Base-by-base conservation (phyloP, 2,329 filamentous ascomycete genomes). In the Piedraia hortae region DNA sequence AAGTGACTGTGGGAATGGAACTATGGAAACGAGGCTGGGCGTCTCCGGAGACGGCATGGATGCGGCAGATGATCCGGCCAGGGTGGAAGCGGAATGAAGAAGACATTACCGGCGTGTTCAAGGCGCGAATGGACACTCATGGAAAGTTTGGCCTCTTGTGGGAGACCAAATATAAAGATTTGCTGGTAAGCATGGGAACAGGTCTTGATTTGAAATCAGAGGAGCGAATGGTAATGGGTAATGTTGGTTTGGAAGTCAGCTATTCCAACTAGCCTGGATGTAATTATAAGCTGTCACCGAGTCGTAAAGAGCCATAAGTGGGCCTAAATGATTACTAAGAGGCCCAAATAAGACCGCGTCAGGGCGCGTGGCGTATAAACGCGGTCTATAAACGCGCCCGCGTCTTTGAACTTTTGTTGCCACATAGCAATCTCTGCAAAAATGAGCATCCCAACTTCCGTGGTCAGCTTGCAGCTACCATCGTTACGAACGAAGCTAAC, bases 151-250 rank as follows among this genome's bases (percentile, higher is more conserved):
- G 78, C 1, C 44, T 93, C 22, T 48, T 93, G 11, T 97, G 85
- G 82, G 82, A 93, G 43, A 80, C 82, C 2, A 60, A 78, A 24
- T 62, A 88, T 27, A 90, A 93, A 50, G 82, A 89, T 33, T 51
- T 97, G 27, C 56, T 97, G 26, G 88, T 93, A 42, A 89, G 77
- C 35, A 56, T 90, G 18, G 85, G 85, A 6, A 75, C 77, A 26
- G 74, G 66, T 22, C 63, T 97, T 24, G 78, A 89, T 40, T 55
- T 85, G 37, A 65, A 63, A 37, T 64, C 62, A 36, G 54, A 65
- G 31, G 72, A 80, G 41, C 68, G 73, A 37, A 69, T 75, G 17
- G 71, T 85, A 38, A 60, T 70, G 29, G 71, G 62, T 4, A 17
- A 17, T 10, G 52, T 85, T 25, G 74, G 74, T 7, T 45, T 85